phyloP scores from a whole-genome alignment of 2,329 filamentous ascomycete genomes.

The Ceratocystis smalleyi region DNA sequence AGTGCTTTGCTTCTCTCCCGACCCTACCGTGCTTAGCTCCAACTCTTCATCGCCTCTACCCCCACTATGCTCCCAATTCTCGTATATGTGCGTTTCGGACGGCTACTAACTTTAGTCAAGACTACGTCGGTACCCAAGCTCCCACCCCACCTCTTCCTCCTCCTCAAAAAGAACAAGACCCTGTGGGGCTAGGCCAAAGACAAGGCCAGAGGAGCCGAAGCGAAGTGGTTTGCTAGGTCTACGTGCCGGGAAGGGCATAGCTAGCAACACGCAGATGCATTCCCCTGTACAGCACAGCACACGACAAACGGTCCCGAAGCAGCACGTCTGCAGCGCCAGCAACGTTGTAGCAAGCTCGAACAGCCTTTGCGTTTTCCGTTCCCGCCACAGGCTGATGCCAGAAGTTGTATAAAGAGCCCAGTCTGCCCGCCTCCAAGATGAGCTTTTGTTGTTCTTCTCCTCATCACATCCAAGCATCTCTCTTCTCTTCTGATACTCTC shows the following conservation, averaged over 20 bases:
- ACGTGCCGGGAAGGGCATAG: not conserved
- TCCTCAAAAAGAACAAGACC: not conserved
- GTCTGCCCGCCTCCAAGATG: not conserved
- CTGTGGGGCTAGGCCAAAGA: not conserved
- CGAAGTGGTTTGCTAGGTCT: not conserved
- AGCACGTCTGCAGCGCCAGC: not conserved
- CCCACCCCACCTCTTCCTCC: not conserved
- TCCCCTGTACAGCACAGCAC: not conserved
- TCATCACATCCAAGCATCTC: not conserved
- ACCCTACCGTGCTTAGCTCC: not conserved
- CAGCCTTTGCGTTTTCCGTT: not conserved
- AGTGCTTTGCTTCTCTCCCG: not conserved
- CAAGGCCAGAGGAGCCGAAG: too few relatives aligned
- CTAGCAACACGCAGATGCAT: not conserved
- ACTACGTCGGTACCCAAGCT: not conserved
- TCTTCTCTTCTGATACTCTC: not conserved
- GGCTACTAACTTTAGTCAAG: not conserved
- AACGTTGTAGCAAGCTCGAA: not conserved
- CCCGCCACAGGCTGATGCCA: not conserved
- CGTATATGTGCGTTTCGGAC: not conserved
- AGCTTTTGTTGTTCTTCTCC: not conserved
- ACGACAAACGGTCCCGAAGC: not conserved
- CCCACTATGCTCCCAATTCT: not conserved
- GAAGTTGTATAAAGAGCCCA: not conserved
- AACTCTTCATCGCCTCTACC: not conserved